Conservation (phyloP, 2,329 filamentous ascomycete genomes). For the Claviceps pazoutovae region DNA sequence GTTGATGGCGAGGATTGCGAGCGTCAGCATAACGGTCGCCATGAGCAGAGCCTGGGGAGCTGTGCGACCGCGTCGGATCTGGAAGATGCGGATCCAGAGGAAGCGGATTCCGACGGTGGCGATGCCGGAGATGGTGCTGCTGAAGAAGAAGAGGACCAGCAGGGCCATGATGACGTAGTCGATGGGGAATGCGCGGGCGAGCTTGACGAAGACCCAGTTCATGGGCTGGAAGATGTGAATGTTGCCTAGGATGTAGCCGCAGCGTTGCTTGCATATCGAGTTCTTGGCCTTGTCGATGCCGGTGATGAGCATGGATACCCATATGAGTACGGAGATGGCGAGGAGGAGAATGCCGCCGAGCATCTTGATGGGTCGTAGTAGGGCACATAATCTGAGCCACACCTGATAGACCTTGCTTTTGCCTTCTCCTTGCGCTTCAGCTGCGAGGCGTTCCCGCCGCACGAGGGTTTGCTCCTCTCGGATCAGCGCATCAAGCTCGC, state of each 20-base stretch:
- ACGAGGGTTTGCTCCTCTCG: slow-evolving; percentile 88
- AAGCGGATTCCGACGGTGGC: slow-evolving; percentile 85
- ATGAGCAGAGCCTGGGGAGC: slow-evolving; percentile 84
- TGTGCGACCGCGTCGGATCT: slow-evolving; percentile 77
- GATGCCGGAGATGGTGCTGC: slow-evolving; percentile 73
- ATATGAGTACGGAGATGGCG: slow-evolving; percentile 59
- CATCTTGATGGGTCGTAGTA: slow-evolving; percentile 81
- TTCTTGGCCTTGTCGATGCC: slow-evolving; percentile 94
- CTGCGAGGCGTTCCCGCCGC: slow-evolving; percentile 73
- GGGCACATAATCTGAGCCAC: slow-evolving; percentile 68
- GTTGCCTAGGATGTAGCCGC: slow-evolving; percentile 77
- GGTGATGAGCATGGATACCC: slow-evolving; percentile 88
- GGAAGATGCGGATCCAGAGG: slow-evolving; percentile 88
- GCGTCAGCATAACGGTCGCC: slow-evolving; percentile 76
- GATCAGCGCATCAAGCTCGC: slow-evolving; percentile 74
- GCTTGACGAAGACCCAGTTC: slow-evolving; percentile 68
- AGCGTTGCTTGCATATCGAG: slow-evolving; percentile 78
- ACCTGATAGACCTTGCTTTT: slow-evolving; percentile 55
- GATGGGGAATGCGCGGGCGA: slow-evolving; percentile 72
- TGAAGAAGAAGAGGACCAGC: slow-evolving; percentile 76
- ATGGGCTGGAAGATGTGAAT: slow-evolving; percentile 91
- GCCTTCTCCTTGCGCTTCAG: slow-evolving; percentile 68
- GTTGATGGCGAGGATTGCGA: slow-evolving; percentile 83
- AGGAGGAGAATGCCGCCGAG: slow-evolving; percentile 70
- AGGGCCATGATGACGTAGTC: slow-evolving; percentile 86